Base-by-base conservation (phyloP, 345 rosid genomes). In the Hypericum perforatum region DNA sequence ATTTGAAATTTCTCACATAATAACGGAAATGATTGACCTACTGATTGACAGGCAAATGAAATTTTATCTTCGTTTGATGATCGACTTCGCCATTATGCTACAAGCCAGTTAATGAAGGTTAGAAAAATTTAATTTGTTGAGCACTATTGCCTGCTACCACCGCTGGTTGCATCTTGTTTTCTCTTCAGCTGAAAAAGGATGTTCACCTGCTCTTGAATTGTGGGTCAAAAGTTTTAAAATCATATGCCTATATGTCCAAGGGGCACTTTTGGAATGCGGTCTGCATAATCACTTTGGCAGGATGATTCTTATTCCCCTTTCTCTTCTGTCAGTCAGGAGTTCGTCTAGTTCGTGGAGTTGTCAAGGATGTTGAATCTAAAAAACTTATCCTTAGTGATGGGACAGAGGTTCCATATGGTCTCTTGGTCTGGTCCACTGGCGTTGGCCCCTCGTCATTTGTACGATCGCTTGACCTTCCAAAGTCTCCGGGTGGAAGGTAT, bases 371-470 rank as follows among this genome's bases (percentile, higher is more conserved):
- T 52, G 49, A 85, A 68, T 81, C 92, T 56, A 74, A 70, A 66
- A 78, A 79, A 64, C 70, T 91, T 54, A 65, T 87, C 62, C 95
- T 91, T 49, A 79, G 59, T 41, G 92, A 91, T 68, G 92, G 86
- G 57, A 68, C 92, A 7, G 92, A 79, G 77, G 92, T 87, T 53
- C 98, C 95, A 0, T 85, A 85, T 32, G 96, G 98, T 39, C 70
- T 91, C 56, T 67, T 91, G 69, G 95, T 85, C 7, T 91, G 98
- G 98, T 87, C 96, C 41, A 87, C 95, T 5, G 96, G 96, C 53
- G 96, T 91, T 32, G 98, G 95, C 58, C 98, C 96, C 56, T 82
- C 95, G 43, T 13, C 80, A 56, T 73, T 91, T 45, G 80, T 85
- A 16, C 81, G 70, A 49, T 76, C 89, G 62, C 66, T 85, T 39